Evolutionary conservation across 2,329 filamentous ascomycete species (phyloP).

Genomic region (Nectriaceae sp.): DNA sequence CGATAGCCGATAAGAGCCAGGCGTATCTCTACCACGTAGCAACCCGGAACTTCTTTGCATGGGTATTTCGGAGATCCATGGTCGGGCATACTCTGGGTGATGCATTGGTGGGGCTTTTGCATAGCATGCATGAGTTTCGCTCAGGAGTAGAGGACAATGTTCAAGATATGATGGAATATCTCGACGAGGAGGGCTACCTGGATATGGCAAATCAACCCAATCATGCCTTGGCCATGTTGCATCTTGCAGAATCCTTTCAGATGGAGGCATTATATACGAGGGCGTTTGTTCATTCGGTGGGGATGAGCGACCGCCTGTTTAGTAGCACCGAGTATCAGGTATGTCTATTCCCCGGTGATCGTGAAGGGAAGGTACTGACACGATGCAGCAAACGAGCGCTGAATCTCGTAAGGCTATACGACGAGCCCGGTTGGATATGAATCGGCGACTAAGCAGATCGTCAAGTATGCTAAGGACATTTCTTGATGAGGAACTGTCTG

Average conservation of each 20-base stretch:
- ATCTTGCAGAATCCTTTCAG: conserved; percentile 67
- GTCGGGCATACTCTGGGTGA: conserved; percentile 68
- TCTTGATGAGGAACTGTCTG: conserved; percentile 69
- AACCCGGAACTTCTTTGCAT: conserved; percentile 76
- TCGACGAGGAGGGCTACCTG: conserved; percentile 70
- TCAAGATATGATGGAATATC: conserved; percentile 63
- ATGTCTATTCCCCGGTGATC: too few relatives aligned
- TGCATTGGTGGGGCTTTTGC: conserved; percentile 64
- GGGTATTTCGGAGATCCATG: conserved; percentile 63
- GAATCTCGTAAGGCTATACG: conserved; percentile 67
- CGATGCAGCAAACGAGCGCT: conserved; percentile 46
- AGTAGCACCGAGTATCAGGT: conserved; percentile 63
- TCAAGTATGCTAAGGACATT: conserved; percentile 64
- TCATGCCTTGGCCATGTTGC: conserved; percentile 68
- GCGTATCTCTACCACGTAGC: conserved; percentile 65
- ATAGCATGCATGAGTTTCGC: conserved; percentile 65
- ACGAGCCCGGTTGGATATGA: conserved; percentile 64
- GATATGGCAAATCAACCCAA: conserved; percentile 66
- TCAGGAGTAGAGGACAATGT: conserved; percentile 55
- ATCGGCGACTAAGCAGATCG: conserved; percentile 60
- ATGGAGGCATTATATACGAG: conserved; percentile 68
- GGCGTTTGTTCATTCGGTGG: conserved; percentile 76
- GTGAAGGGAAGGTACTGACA: conserved; percentile 22
- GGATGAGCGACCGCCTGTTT: conserved; percentile 67
- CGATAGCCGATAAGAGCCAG: conserved; percentile 52